phyloP scores from a whole-genome alignment of 192 early-diverging fungal species.

The Gryganskiella cystojenkinii region DNA sequence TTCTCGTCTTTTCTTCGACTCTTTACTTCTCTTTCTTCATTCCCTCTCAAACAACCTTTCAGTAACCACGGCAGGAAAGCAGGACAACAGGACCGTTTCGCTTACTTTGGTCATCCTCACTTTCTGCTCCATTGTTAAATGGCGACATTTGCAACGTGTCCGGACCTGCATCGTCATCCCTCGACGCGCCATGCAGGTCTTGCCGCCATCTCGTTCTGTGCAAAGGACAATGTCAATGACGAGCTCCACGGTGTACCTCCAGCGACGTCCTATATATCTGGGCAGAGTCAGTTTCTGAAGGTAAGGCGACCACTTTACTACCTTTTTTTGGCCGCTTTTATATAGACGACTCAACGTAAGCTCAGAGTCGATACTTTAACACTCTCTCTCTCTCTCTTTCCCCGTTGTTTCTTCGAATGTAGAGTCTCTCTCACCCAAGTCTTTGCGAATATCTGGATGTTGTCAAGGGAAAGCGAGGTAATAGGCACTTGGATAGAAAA shows the following conservation, averaged over 20 bases:
- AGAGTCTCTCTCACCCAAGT: slow-evolving; percentile 67
- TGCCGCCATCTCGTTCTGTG: slow-evolving; percentile 51
- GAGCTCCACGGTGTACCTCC: slow-evolving; percentile 44
- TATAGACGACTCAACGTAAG: no score
- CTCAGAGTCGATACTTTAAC: no score
- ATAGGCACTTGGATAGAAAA: no score
- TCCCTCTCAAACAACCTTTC: no score
- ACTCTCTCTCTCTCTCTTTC: not conserved
- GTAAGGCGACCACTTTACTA: not conserved
- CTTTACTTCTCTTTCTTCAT: no score
- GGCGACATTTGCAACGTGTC: slow-evolving; percentile 48
- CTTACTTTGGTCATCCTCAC: no score
- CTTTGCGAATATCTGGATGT: slow-evolving; percentile 74
- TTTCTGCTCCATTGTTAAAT: no score
- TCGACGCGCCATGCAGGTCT: slow-evolving; percentile 43
- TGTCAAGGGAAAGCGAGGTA: slow-evolving; percentile 71
- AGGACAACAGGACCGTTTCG: no score
- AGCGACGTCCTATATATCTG: slow-evolving; percentile 40
- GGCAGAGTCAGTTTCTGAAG: slow-evolving; percentile 46
- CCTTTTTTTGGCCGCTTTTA: no score
- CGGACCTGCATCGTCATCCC: slow-evolving; percentile 43
- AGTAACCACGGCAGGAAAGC: no score
- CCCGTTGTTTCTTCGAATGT: slow-evolving; percentile 5
- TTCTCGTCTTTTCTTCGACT: no score
- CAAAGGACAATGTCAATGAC: slow-evolving; percentile 46